These are phyloP conservation scores for Populus hybrid DNA, from an alignment of 441 rosid genomes.

Conservation along the genomic window DNA sequence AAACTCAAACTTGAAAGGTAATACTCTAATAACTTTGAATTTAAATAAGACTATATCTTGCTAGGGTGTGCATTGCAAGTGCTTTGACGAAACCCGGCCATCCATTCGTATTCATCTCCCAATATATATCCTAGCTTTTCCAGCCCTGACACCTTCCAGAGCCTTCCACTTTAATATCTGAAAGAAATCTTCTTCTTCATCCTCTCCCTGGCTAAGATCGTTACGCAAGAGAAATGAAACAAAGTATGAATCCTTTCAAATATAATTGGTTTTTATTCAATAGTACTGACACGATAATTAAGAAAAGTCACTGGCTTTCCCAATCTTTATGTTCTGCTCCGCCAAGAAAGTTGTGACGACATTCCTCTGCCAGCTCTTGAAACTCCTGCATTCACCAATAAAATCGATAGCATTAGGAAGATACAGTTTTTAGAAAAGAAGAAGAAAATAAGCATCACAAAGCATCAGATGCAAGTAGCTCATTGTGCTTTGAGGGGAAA, in stretches of 20 bases:
- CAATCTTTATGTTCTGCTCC: constrained; percentile 48
- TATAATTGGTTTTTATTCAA: neutral
- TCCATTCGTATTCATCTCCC: neutral
- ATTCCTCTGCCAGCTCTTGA: constrained; percentile 79
- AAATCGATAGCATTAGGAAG: neutral
- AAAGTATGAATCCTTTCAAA: neutral
- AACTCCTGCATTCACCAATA: constrained; percentile 51
- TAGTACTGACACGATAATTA: neutral
- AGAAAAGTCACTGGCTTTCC: constrained; percentile 29
- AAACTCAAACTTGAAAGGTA: neutral
- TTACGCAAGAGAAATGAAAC: neutral
- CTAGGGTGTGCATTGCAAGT: neutral
- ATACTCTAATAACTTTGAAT: neutral
- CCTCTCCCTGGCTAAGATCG: neutral
- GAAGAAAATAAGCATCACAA: neutral
- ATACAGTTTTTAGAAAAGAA: neutral
- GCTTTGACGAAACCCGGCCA: neutral
- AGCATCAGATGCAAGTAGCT: neutral
- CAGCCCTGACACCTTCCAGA: too few species aligned
- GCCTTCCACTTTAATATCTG: neutral
- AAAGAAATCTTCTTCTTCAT: too few species aligned
- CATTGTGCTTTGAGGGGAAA: neutral
- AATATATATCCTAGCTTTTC: too few species aligned
- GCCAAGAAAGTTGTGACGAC: constrained; percentile 52
- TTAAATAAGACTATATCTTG: too few species aligned